A percentile compares a stretch with the other conserved stretches of the same genome.
Conservation (phyloP, 2,329 filamentous ascomycete species). For the Colletotrichum truncatum region DNA sequence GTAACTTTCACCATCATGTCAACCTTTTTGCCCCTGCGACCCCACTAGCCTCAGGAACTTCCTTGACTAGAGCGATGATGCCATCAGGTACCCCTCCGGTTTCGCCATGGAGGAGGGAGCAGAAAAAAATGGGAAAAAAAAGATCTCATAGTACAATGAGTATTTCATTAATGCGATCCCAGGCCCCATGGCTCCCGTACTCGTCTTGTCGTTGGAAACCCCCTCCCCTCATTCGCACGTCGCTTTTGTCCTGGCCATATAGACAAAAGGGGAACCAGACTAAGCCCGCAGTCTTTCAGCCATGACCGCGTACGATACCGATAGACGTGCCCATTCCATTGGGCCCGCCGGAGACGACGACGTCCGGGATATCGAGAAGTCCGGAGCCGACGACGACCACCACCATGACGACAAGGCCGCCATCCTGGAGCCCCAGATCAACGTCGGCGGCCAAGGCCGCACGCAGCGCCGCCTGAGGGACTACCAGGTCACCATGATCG, state of each 20-base stretch:
- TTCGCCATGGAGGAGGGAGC: constrained; percentile 16
- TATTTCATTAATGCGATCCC: constrained; percentile 5
- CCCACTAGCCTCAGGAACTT: constrained; percentile 11
- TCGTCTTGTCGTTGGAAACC: background rate
- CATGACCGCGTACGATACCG: constrained; percentile 21
- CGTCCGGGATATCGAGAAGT: constrained; percentile 17
- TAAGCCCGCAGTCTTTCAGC: background rate
- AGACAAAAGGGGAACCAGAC: background rate
- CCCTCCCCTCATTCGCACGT: background rate
- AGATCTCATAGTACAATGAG: background rate
- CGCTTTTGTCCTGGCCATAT: background rate
- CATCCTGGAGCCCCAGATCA: constrained; percentile 27
- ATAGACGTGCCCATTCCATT: constrained; percentile 1
- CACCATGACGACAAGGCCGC: constrained; percentile 19
- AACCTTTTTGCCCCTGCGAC: background rate
- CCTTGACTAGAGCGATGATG: constrained; percentile 21
- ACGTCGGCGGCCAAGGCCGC: constrained; percentile 28
- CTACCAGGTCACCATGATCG: constrained; percentile 63
- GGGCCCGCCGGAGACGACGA: constrained; percentile 15
- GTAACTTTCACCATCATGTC: background rate
- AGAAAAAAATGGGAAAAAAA: background rate
- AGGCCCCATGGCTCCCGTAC: background rate
- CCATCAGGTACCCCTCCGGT: constrained; percentile 21
- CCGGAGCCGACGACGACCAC: constrained; percentile 1
- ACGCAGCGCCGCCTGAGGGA: constrained; percentile 31